A percentile compares a stretch with the other conserved stretches of the same genome.
phyloP scores from a whole-genome alignment of 129 eudicot genomes.

The Flaveria robusta region DNA sequence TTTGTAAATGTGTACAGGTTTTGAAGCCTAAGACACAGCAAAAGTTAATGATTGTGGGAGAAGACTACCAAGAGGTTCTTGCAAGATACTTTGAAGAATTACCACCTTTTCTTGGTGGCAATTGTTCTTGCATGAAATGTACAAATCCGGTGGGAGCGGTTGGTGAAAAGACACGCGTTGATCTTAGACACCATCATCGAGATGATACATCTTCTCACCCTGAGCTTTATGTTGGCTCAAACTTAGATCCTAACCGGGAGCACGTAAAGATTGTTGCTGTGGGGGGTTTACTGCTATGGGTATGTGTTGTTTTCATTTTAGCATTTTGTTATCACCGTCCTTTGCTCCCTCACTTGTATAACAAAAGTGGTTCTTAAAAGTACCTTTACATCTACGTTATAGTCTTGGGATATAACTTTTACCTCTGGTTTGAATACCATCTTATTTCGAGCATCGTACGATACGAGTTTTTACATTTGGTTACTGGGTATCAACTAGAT shows the following conservation, averaged over 20 bases:
- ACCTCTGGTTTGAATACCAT: constrained; percentile 12
- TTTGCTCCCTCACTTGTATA: constrained; percentile 21
- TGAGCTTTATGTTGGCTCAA: constrained; percentile 14
- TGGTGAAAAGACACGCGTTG: constrained; percentile 10
- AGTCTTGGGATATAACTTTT: constrained; percentile 6
- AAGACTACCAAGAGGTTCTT: constrained; percentile 46
- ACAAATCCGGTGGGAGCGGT: constrained; percentile 26
- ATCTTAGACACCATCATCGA: constrained; percentile 19
- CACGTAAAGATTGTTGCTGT: constrained; percentile 26
- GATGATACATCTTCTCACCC: constrained; percentile 24
- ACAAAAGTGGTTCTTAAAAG: constrained; percentile 26
- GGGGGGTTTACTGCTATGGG: constrained; percentile 34
- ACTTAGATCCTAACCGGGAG: constrained; percentile 27
- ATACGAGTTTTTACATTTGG: background rate
- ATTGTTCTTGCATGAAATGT: constrained; percentile 63
- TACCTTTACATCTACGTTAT: constrained; percentile 4
- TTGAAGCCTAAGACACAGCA: constrained; percentile 60
- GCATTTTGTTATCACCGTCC: constrained; percentile 23
- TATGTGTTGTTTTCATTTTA: constrained; percentile 31
- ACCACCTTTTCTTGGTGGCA: constrained; percentile 74
- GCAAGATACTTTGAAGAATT: constrained; percentile 45
- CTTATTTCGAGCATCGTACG: background rate
- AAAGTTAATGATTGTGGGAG: constrained; percentile 52
- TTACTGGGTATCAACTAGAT: background rate
- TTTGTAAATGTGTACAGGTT: constrained; percentile 42